These are phyloP conservation scores for Iberis amara DNA, from an alignment of 441 rosid genomes.

Conservation along the genomic window DNA sequence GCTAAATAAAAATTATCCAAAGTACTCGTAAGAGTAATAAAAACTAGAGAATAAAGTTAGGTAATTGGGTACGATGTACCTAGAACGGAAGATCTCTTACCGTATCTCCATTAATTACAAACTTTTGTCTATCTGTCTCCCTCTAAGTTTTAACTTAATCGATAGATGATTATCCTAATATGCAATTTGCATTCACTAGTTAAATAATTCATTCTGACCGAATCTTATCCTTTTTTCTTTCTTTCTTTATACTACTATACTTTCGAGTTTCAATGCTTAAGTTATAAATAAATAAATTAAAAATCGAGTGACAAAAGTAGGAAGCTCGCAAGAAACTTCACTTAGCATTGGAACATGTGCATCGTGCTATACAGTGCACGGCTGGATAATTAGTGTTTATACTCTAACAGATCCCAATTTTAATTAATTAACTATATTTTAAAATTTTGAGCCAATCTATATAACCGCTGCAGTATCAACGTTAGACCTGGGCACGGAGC, in stretches of 20 bases:
- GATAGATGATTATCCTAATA: conserved; percentile 7
- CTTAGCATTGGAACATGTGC: conserved; percentile 31
- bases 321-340: conserved; percentile 32
- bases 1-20: too few species aligned
- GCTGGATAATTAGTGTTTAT: conserved; percentile 16
- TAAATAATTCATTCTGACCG: conserved; percentile 14
- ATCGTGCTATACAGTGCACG: conserved; percentile 29
- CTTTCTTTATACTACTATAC: too few species aligned
- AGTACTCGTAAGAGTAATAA: neutral
- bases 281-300: too few species aligned
- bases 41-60: conserved; percentile 18
- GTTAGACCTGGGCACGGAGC: too few species aligned
- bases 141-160: neutral
- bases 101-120: conserved; percentile 30
- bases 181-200: conserved; percentile 15
- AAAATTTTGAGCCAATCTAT: too few species aligned
- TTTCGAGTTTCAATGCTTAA: too few species aligned
- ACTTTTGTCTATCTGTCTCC: conserved; percentile 21
- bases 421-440: too few species aligned
- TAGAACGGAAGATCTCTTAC: conserved; percentile 27
- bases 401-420: too few species aligned
- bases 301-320: conserved; percentile 11
- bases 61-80: conserved; percentile 26
- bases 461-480: too few species aligned
- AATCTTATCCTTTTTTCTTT: conserved; percentile 17